Base-by-base conservation (phyloP, 331 rosid species). In the Prunus yedoensis region DNA sequence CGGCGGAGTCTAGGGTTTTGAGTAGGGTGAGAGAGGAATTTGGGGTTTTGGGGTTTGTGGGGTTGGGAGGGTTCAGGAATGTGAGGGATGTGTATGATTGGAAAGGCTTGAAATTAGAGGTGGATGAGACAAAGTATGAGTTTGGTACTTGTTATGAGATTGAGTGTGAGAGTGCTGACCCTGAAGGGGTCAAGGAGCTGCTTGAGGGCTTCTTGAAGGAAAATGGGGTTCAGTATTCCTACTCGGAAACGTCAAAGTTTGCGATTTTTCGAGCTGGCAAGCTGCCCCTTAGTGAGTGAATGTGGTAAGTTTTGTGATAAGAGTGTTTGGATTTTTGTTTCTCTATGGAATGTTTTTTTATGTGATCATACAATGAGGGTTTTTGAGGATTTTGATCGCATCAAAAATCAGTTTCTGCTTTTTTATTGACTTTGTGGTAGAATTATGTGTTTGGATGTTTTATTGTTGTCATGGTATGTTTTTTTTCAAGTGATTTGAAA, bases 101-200 rank as follows among this genome's bases (percentile, higher is more conserved):
- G 97, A 84, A 92, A 66, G 97, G 92, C 15, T 82, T 94, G 87
- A 89, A 86, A 77, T 83, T 94, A 90, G 99, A 94, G 80, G 87
- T 92, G 69, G 99, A 94, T 76, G 92, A 92, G 81, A 90, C 97
- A 0, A 61, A 51, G 68, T 94, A 87, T 78, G 88, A 68, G 66
- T 94, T 88, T 78, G 97, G 97, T n/a, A 90, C 84, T 60, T 61
- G 77, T 83, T 89, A 83, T 47, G 99, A 94, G 89, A 92, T 92
- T 21, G 99, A 94, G 74, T 94, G 97, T 69, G 97, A 94, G 87
- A 92, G 86, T 76, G 35, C 28, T 50, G 89, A 90, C 69, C 97
- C 97, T 50, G 92, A 94, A 49, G 84, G 49, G 17, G 97, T 90
- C 68, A 90, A 92, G 79, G 72, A 80, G 27, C 13, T 84, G 62